Conservation (phyloP, 495 filamentous ascomycete species). For the Penicillium silybi region DNA sequence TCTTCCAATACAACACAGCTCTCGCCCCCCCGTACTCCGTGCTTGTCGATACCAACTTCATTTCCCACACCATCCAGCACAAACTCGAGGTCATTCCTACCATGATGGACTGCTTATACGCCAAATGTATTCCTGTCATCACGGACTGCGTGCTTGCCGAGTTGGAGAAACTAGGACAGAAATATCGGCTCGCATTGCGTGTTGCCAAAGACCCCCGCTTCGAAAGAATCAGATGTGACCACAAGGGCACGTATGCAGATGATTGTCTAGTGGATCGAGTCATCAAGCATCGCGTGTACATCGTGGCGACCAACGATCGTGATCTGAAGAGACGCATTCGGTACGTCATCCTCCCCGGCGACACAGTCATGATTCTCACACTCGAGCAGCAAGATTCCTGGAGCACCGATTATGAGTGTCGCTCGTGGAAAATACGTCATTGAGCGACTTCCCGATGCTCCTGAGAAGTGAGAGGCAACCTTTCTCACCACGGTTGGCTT, state of each 20-base stretch:
- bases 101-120: constrained; percentile 74
- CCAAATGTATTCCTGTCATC: constrained; percentile 50
- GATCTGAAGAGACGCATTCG: constrained; percentile 70
- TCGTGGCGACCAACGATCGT: constrained; percentile 85
- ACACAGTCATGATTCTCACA: not conserved
- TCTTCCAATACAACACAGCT: constrained; percentile 92
- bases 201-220: constrained; percentile 93
- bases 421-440: constrained; percentile 86
- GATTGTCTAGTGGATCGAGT: constrained; percentile 91
- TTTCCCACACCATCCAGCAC: constrained; percentile 82
- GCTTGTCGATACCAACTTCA: constrained; percentile 89
- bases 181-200: constrained; percentile 83
- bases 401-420: constrained; percentile 62
- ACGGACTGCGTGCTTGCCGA: constrained; percentile 60
- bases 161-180: constrained; percentile 84
- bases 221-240: constrained; percentile 77
- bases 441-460: constrained; percentile 80
- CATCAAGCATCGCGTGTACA: constrained; percentile 73
- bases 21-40: constrained; percentile 86
- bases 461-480: constrained; percentile 18
- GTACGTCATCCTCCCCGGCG: constrained; percentile 18
- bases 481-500: not conserved
- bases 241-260: constrained; percentile 91
- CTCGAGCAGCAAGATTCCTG: constrained; percentile 30
- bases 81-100: constrained; percentile 84